These are phyloP conservation scores for Talaromyces funiculosus DNA, from an alignment of 2,329 filamentous ascomycete species.

Conservation along the genomic window DNA sequence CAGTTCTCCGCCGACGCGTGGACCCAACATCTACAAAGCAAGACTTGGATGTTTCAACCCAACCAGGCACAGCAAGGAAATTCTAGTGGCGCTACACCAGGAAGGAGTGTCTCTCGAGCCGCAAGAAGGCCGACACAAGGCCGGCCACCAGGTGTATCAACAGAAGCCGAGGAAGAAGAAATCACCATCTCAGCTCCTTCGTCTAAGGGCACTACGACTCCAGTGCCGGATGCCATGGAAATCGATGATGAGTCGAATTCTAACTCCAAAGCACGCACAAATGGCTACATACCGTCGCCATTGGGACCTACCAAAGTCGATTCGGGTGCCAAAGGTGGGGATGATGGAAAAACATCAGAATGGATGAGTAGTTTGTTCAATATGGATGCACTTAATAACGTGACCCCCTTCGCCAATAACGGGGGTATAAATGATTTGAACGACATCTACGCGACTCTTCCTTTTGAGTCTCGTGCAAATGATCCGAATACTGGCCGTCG, in stretches of 20 bases:
- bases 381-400: constrained; percentile 47
- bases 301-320: constrained; percentile 13
- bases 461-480: constrained; percentile 53
- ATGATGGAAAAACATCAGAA: constrained; percentile 15
- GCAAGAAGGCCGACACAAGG: constrained; percentile 23
- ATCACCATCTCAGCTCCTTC: constrained; percentile 24
- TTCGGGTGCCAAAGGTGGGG: constrained; percentile 15
- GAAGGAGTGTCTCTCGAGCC: constrained; percentile 29
- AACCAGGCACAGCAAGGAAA: constrained; percentile 23
- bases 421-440: constrained; percentile 49
- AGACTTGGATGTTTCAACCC: constrained; percentile 22
- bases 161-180: constrained; percentile 36
- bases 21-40: constrained; percentile 32
- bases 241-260: constrained; percentile 34
- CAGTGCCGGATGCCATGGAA: constrained; percentile 40
- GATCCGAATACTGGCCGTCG: constrained; percentile 38
- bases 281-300: constrained; percentile 18
- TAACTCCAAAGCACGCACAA: constrained; percentile 6
- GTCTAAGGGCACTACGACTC: constrained; percentile 17
- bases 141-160: constrained; percentile 32
- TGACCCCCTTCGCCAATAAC: constrained; percentile 46
- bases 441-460: constrained; percentile 50
- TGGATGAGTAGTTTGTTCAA: constrained; percentile 32
- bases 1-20: constrained; percentile 37
- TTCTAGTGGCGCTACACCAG: constrained; percentile 25